Evolutionary conservation across 208 protist species (phyloP), one percentile per base, ranked within the genome.

Genomic region (Novymonas esmeraldas): DNA sequence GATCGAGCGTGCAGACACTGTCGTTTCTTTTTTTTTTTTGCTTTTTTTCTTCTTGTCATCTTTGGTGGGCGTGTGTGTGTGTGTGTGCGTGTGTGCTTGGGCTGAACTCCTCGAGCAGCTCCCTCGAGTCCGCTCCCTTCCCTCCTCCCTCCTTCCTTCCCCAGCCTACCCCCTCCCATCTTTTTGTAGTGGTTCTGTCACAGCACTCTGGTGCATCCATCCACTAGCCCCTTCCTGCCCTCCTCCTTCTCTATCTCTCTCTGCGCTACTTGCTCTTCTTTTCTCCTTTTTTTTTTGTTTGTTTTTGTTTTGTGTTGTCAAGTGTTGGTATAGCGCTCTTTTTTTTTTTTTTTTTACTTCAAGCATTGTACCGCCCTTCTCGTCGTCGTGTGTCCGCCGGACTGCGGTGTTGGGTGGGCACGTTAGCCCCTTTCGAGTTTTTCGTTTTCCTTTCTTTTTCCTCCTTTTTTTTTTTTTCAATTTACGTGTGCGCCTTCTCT

Each of bases 291-390:
- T 24, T 51, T 2, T 54, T 6, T 5, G 11, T n/a, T 20, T 16
- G 20, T 50, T 39, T 59, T 68, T 20, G n/a, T 54, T 49, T 56
- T 56, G 20, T 45, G n/a, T 34, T 44, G 18, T 45, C 26, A 20
- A 20, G 14, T 45, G 10, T 44, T 46, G 7, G n/a, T 44, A 6
- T 36, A 4, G 13, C 55, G 5, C 5, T 44, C 51, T 45, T 61
- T 36, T 33, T 34, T 63, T 38, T 22, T 67, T 16, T n/a, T 16
- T 16, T 6, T 16, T 54, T 54, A 34, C 13, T 54, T 22, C 26
- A 10, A 3, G 14, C 18, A 22, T 11, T 28, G 4, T 28, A 2
- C 26, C n/a, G n/a, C n/a, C n/a, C n/a, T n/a, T n/a, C 49, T 16
- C 9, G 10, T 33, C 48, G n/a, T n/a, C n/a, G n/a, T n/a, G n/a